Conservation (phyloP, 2,329 filamentous ascomycete genomes). For the Rasamsonia emersonii region DNA sequence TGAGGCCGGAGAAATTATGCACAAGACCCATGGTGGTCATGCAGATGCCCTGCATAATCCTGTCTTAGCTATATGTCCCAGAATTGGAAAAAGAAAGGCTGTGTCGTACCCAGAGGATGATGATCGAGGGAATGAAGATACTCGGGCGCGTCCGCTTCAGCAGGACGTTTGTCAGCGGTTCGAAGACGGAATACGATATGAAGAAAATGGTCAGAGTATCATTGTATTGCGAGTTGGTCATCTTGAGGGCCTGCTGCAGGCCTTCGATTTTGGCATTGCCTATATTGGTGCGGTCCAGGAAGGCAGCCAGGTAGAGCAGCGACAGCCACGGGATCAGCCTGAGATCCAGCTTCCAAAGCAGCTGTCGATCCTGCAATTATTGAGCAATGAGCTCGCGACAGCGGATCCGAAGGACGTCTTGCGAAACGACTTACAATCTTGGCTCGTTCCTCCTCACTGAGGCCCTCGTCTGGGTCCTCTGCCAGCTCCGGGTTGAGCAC, state of each 20-base stretch:
- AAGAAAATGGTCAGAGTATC: constrained; percentile 75
- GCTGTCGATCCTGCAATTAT: constrained; percentile 35
- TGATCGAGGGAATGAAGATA: constrained; percentile 73
- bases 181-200: constrained; percentile 72
- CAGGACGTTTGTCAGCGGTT: constrained; percentile 65
- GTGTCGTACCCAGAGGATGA: constrained; percentile 47
- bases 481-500: constrained; percentile 1
- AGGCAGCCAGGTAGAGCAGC: constrained; percentile 37
- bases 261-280: constrained; percentile 61
- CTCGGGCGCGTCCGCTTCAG: constrained; percentile 69
- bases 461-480: constrained; percentile 54
- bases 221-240: constrained; percentile 62
- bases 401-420: neutral
- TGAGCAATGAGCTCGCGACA: too few species aligned
- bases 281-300: constrained; percentile 58
- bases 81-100: constrained; percentile 12
- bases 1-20: constrained; percentile 37
- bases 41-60: constrained; percentile 28
- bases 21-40: constrained; percentile 40
- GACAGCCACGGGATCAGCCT: constrained; percentile 40
- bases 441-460: constrained; percentile 55
- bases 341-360: constrained; percentile 38
- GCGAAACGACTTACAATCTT: constrained; percentile 44
- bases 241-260: constrained; percentile 49
- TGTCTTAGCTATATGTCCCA: constrained; percentile 29